Evolutionary conservation across 23 red algal species (phyloP).

Genomic region (Chondrus crispus): DNA sequence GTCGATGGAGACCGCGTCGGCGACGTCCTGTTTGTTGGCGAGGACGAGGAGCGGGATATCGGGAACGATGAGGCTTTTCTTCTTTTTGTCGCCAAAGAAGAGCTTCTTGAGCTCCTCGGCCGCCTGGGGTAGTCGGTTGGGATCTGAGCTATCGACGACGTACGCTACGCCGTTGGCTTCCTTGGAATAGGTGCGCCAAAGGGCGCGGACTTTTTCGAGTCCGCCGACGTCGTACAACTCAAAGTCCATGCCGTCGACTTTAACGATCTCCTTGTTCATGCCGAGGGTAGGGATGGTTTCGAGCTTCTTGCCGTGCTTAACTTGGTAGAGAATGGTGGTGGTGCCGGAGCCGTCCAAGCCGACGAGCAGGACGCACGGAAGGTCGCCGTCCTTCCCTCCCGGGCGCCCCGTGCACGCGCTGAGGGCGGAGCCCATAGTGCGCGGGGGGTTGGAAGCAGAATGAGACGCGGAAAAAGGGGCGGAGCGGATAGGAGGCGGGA

Average conservation of each 20-base stretch:
- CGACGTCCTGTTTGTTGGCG: slow-evolving; percentile 90
- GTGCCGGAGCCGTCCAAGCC: slow-evolving; percentile 92
- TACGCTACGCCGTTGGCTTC: slow-evolving; percentile 92
- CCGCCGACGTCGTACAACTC: slow-evolving; percentile 96
- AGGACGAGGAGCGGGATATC: slow-evolving; percentile 80
- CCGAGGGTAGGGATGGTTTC: slow-evolving; percentile 91
- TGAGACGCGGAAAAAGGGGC: neutral
- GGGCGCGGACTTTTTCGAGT: slow-evolving; percentile 74
- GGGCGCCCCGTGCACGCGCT: slow-evolving; percentile 48
- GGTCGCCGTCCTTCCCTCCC: slow-evolving; percentile 53
- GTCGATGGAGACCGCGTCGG: slow-evolving; percentile 31
- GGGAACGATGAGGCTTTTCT: slow-evolving; percentile 63
- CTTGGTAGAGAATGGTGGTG: slow-evolving; percentile 85
- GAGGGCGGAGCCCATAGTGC: slow-evolving; percentile 45
- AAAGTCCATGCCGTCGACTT: slow-evolving; percentile 67
- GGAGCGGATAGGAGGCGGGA: neutral
- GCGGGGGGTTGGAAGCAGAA: neutral
- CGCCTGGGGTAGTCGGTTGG: slow-evolving; percentile 61
- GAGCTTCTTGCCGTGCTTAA: slow-evolving; percentile 71
- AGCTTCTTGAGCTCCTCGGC: slow-evolving; percentile 82
- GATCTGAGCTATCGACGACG: slow-evolving; percentile 85
- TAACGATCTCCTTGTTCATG: slow-evolving; percentile 70
- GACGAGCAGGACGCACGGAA: slow-evolving; percentile 73
- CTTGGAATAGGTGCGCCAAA: slow-evolving; percentile 94
- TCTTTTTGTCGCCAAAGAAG: slow-evolving; percentile 83